Evolutionary conservation across 345 rosid species (phyloP).

Genomic region (Salix exigua): DNA sequence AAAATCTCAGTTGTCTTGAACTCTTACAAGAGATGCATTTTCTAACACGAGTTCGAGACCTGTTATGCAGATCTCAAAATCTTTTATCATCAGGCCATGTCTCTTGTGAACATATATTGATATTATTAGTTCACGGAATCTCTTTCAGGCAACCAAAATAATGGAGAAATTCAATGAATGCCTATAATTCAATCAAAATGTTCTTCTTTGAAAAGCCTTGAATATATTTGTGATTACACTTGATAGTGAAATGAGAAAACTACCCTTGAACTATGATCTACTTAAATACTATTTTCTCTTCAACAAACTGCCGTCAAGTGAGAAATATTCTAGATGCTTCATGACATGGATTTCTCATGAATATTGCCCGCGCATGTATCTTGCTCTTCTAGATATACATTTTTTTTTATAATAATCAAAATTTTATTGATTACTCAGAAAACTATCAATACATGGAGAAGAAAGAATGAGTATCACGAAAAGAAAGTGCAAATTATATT

Average conservation of each 20-base stretch:
- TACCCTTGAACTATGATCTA: background rate
- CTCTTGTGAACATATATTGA: too few species aligned
- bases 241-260: background rate
- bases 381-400: background rate
- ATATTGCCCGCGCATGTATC: background rate
- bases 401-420: too few species aligned
- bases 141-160: too few species aligned
- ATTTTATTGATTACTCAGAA: too few species aligned
- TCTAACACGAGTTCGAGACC: too few species aligned
- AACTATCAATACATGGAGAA: too few species aligned
- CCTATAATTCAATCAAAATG: background rate
- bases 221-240: background rate
- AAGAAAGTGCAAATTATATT: background rate
- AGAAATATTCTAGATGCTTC: background rate
- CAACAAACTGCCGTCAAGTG: background rate
- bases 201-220: background rate
- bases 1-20: fast-evolving
- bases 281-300: background rate
- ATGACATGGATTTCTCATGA: background rate
- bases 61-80: too few species aligned
- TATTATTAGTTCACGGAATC: too few species aligned
- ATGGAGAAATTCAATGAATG: too few species aligned
- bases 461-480: too few species aligned
- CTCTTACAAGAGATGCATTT: too few species aligned
- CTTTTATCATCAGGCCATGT: too few species aligned